Base-by-base conservation (phyloP, 1,139 yeast genomes). In the Meyerozyma smithsonii region DNA sequence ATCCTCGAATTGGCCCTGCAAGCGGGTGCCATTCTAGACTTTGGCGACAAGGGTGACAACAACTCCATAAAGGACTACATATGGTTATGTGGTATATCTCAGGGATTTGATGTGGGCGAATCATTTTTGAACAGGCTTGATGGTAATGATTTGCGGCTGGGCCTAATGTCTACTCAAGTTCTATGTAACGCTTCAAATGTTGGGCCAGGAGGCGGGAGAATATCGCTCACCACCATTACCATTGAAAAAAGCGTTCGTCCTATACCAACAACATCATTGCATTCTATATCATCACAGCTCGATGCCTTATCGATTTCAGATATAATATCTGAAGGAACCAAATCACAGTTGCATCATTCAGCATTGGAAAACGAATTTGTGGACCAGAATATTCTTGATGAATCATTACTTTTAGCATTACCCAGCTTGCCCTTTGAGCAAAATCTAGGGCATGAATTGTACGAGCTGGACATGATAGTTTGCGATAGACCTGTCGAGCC, bases 91-190 rank as follows among this genome's bases (percentile, higher is more conserved):
- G 66, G 66, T 12, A 47, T 66, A 23, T 54, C 60, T 16, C 63
- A 66, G 34, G 72, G 72, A 0, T 61, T 58, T 37, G 59, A 64
- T 32, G 44, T 83, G 1, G 62, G 62, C 6, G 50, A 56, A 2
- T 46, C 48, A 0, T 51, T 64, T 0, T 48, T 83, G 6, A 54
- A 56, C 0, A 39, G 50, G 1, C 45, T 81, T 0, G 54, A 62
- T 8, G 4, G 16, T 4, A 55, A 56, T 35, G 94, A 86, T 55
- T 55, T 87, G 15, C 64, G 95, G 37, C 67, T 66, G 42, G 66
- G 77, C 19, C 56, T 87, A 8, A 66, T 72, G 54, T 63, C 66
- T 5, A 64, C 84, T 32, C 94, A 87, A 54, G 69, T 75, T 45
- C 48, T 79, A 47, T 81, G 85, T 48, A 75, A 70, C 20, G 20